A percentile compares a stretch with the other conserved stretches of the same genome.
These are phyloP conservation scores for Rhododendron vialii DNA, from an alignment of 148 eudicot species.

Conservation along the genomic window DNA sequence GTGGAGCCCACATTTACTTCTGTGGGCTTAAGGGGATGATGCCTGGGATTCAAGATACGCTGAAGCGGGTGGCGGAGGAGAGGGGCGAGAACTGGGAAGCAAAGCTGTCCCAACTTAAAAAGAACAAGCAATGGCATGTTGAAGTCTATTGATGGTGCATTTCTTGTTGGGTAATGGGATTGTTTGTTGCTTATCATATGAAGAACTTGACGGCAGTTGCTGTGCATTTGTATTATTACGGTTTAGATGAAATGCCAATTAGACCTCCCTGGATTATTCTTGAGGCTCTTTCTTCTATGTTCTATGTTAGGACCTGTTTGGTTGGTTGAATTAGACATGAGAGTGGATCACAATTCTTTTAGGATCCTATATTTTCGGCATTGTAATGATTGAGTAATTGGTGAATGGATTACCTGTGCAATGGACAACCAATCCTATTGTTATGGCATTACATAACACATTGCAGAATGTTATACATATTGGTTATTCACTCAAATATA, in stretches of 20 bases:
- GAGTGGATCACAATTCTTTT: background rate
- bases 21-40: constrained; percentile 96
- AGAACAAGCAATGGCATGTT: constrained; percentile 97
- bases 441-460: too few species aligned
- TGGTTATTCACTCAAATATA: background rate
- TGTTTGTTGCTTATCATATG: background rate
- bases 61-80: constrained; percentile 77
- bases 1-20: constrained; percentile 89
- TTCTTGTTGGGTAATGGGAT: background rate
- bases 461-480: too few species aligned
- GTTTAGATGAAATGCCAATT: background rate
- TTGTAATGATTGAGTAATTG: background rate
- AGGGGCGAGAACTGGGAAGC: constrained; percentile 92
- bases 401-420: background rate
- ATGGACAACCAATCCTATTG: background rate
- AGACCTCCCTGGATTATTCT: background rate
- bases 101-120: constrained; percentile 74
- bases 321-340: background rate
- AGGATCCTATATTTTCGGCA: background rate
- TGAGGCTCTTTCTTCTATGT: background rate
- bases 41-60: constrained; percentile 91
- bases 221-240: background rate
- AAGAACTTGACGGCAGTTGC: background rate
- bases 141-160: constrained; percentile 65
- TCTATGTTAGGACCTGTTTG: background rate